Base-by-base conservation (phyloP, 768 basidiomycete species). In the Symmetrospora coprosmae region DNA sequence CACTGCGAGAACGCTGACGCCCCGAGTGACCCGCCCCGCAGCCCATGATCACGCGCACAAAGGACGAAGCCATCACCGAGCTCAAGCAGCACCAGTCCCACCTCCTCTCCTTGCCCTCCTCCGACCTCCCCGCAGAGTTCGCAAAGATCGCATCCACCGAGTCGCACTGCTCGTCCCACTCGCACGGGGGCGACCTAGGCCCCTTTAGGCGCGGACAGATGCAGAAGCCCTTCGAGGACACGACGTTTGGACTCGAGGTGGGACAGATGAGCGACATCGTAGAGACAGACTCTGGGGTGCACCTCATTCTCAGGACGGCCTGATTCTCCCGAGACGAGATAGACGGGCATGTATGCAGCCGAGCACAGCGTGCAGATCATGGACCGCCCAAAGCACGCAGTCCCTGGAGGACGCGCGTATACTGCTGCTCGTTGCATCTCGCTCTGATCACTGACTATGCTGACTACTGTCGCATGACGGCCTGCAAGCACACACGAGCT, bases 201-300 rank as follows among this genome's bases (percentile, higher is more conserved):
- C 77, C 77, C 76, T 99, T 99, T 69, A 79, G 78, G 0, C 80
- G 73, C 17, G 85, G 84, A 0, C 84, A 87, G 75, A 99, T 99
- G 94, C 94, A 99, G 74, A 89, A 87, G 74, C 83, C 88, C 34
- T 99, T 99, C 69, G 91, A 96, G 74, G 88, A 91, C 30, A 85
- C 87, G 31, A 76, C 86, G 11, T 91, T 79, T 72, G 79, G 74
- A 2, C 76, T 90, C 64, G 70, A 81, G 47, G 78, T 84, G 21
- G 86, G 82, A 7, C 73, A 85, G 73, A 82, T 90, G 70, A 87
- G 86, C 72, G 83, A 81, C 28, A 75, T 55, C 19, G 59, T 59
- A 41, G 50, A 46, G 31, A 85, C 92, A 45, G 91, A 97, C 66
- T 91, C 88, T 66, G 94, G 94, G 19, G 88, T 96, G 21, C 94